Evolutionary conservation across 371 early-diverging fungal species (phyloP).

Genomic region (Mortierella sp.): DNA sequence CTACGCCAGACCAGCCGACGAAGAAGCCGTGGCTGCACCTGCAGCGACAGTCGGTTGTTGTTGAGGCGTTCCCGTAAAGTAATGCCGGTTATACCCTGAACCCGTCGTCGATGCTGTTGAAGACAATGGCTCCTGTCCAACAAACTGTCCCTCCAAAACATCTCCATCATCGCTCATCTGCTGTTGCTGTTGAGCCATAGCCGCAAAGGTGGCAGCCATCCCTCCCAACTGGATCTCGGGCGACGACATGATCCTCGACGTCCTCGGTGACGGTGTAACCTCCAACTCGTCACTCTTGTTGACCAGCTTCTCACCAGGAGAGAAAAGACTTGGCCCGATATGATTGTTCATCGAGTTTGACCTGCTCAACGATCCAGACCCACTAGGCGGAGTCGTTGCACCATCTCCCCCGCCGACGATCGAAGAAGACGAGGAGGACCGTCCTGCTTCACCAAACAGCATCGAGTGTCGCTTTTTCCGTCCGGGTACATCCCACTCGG

Average conservation of each 20-base stretch:
- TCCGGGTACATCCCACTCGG: conserved; percentile 37
- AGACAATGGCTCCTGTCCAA: neutral
- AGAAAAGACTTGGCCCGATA: neutral
- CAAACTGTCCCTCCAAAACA: neutral
- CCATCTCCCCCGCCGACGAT: neutral
- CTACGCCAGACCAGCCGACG: conserved; percentile 13
- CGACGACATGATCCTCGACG: conserved; percentile 42
- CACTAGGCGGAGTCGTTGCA: neutral
- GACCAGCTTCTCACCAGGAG: neutral
- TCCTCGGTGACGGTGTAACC: conserved; percentile 29
- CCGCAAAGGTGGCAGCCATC: conserved; percentile 2
- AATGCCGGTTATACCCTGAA: neutral
- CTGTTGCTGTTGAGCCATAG: neutral
- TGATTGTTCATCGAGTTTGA: neutral
- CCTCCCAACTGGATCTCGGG: conserved; percentile 37
- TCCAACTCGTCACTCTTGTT: neutral
- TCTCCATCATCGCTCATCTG: neutral
- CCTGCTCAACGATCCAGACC: neutral
- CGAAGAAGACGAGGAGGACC: conserved; percentile 1
- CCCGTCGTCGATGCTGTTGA: neutral
- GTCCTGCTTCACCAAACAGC: conserved; percentile 38
- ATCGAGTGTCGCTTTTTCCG: conserved; percentile 33
- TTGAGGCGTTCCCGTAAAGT: neutral
- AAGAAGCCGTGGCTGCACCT: neutral
- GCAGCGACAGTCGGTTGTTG: conserved; percentile 3